Evolutionary conservation across 1,284 basidiomycete genomes (phyloP).

Genomic region (Rhodotorula sp.): DNA sequence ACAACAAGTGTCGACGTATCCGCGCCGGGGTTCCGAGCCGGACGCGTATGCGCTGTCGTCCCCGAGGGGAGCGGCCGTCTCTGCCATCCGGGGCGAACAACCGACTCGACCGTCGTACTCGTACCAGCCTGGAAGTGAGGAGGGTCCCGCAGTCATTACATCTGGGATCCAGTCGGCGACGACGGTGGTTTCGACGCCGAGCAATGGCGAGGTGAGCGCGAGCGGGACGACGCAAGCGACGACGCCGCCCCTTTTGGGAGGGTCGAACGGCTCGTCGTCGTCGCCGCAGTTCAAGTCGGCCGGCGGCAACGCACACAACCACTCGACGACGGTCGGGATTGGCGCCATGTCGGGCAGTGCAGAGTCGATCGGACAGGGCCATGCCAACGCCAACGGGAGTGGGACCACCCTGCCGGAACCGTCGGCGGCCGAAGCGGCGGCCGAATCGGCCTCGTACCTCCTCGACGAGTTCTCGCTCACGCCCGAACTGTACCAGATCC

Average conservation of each 20-base stretch:
- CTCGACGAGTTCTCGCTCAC: conserved; percentile 20
- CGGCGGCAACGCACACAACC: background rate
- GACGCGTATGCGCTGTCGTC: conserved; percentile 5
- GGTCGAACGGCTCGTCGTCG: conserved; percentile 3
- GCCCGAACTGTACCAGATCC: conserved; percentile 26
- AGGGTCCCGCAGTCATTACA: background rate
- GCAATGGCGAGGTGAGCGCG: background rate
- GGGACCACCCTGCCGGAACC: background rate
- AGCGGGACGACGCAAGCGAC: conserved; percentile 11
- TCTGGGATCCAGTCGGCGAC: background rate
- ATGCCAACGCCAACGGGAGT: background rate
- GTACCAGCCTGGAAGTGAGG: background rate
- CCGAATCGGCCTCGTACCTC: background rate
- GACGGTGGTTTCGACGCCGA: background rate
- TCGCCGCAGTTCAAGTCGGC: background rate
- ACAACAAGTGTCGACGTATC: background rate
- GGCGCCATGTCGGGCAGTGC: too few relatives aligned
- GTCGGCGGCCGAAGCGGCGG: background rate
- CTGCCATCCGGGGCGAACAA: background rate
- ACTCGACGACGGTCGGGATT: too few relatives aligned
- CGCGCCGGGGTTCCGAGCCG: background rate
- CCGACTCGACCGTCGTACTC: background rate
- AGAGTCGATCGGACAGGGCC: background rate
- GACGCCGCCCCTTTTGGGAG: background rate
- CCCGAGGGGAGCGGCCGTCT: conserved; percentile 1